These are phyloP conservation scores for Corynascus novoguineensis DNA, from an alignment of 495 filamentous ascomycete species.

Conservation along the genomic window DNA sequence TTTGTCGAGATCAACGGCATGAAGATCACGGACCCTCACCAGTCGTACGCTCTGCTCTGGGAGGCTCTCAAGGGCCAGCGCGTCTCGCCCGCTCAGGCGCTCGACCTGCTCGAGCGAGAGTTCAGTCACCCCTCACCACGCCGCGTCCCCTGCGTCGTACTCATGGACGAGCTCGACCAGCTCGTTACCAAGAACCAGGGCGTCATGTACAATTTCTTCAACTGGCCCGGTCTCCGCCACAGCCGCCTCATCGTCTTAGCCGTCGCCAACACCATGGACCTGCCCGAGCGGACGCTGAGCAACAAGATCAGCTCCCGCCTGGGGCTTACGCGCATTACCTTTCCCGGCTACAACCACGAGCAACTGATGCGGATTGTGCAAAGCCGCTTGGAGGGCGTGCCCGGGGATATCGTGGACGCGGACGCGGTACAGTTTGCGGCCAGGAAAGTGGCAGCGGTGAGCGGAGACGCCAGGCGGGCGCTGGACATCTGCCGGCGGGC, in stretches of 20 bases:
- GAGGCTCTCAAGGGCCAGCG: constrained; percentile 91
- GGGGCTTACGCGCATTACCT: constrained; percentile 86
- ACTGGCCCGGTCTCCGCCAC: constrained; percentile 93
- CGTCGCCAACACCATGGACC: constrained; percentile 98
- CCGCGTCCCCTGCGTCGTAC: constrained; percentile 88
- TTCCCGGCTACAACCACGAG: constrained; percentile 93
- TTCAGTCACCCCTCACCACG: constrained; percentile 86
- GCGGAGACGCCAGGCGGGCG: constrained; percentile 85
- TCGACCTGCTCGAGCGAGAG: constrained; percentile 84
- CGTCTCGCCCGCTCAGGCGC: constrained; percentile 84
- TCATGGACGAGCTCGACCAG: constrained; percentile 99
- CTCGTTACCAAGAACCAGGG: constrained; percentile 95
- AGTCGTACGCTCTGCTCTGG: constrained; percentile 93
- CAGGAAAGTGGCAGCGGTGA: constrained; percentile 93
- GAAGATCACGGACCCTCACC: constrained; percentile 98
- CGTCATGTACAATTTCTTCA: constrained; percentile 99
- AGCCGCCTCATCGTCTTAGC: constrained; percentile 91
- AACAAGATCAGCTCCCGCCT: constrained; percentile 97
- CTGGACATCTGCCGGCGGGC: constrained; percentile 94
- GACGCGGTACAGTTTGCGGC: constrained; percentile 96
- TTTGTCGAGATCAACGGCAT: constrained; percentile 99
- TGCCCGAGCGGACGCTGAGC: constrained; percentile 91
- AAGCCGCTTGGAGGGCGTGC: constrained; percentile 78
- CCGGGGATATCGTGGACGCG: constrained; percentile 81
- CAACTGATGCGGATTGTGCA: constrained; percentile 98